A percentile compares a stretch with the other conserved stretches of the same genome.
These are phyloP conservation scores for Exserohilum turcica DNA, from an alignment of 2,329 filamentous ascomycete species.

Conservation along the genomic window DNA sequence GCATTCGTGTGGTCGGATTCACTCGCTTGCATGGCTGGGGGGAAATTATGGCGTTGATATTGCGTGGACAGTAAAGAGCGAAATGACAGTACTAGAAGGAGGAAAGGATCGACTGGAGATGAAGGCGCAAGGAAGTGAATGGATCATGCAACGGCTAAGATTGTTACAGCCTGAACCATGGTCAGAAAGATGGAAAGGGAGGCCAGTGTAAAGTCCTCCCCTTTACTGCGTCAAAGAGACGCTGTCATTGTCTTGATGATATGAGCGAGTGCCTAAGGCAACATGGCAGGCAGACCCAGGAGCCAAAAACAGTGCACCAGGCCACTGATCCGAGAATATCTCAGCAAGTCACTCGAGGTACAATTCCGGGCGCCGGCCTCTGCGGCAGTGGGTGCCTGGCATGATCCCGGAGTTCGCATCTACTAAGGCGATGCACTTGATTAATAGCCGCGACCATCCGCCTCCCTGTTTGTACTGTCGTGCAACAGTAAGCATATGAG, in stretches of 20 bases:
- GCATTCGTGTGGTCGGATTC: slow-evolving; percentile 24
- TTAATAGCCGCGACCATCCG: slow-evolving; percentile 1
- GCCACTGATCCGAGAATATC: slow-evolving; percentile 16
- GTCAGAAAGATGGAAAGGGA: slow-evolving; percentile 12
- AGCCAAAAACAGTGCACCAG: slow-evolving; percentile 12
- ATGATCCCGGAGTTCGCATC: slow-evolving; percentile 1
- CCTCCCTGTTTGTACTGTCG: slow-evolving; percentile 16
- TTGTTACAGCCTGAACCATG: neutral
- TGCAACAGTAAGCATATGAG: slow-evolving; percentile 21
- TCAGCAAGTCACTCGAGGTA: slow-evolving; percentile 24
- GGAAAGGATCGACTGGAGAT: slow-evolving; percentile 12
- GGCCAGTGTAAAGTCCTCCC: neutral
- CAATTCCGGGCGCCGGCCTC: slow-evolving; percentile 19
- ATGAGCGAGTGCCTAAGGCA: slow-evolving; percentile 1
- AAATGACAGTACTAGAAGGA: neutral
- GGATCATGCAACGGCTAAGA: slow-evolving; percentile 5
- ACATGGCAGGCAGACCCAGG: neutral
- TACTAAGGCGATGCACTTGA: slow-evolving; percentile 9
- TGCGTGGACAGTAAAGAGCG: neutral
- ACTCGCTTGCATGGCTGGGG: slow-evolving; percentile 9
- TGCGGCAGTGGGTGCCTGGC: slow-evolving; percentile 14
- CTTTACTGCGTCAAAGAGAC: neutral
- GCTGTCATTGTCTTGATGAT: slow-evolving; percentile 1
- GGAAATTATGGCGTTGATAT: slow-evolving; percentile 24
- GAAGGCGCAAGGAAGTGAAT: slow-evolving; percentile 19